Evolutionary conservation across 2,329 filamentous ascomycete genomes (phyloP).

Genomic region (Lasiodiplodia theobromae): DNA sequence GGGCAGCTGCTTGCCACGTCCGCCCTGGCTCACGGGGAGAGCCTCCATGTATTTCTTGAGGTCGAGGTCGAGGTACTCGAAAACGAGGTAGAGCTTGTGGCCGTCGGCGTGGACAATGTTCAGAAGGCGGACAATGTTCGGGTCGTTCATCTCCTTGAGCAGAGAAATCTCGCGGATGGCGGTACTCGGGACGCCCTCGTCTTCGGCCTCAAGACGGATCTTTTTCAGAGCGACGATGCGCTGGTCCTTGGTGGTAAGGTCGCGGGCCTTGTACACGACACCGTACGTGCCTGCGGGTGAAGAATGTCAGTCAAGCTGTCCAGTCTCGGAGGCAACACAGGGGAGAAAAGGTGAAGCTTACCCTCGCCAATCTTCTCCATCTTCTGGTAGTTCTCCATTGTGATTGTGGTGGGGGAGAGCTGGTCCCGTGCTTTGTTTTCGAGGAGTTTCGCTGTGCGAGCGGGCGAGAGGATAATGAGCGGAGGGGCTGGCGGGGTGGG

Average conservation of each 20-base stretch:
- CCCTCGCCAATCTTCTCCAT: slow-evolving; percentile 97
- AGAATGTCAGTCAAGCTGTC: slow-evolving; percentile 27
- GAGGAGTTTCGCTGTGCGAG: neutral
- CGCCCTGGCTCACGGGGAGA: slow-evolving; percentile 81
- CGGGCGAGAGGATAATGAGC: neutral
- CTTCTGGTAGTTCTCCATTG: slow-evolving; percentile 96
- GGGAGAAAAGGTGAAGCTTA: slow-evolving; percentile 47
- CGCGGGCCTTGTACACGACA: slow-evolving; percentile 92
- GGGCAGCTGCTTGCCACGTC: slow-evolving; percentile 83
- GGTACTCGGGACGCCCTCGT: slow-evolving; percentile 90
- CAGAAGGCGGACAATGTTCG: slow-evolving; percentile 84
- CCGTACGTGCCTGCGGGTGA: slow-evolving; percentile 78
- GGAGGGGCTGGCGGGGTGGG: slow-evolving; percentile 27
- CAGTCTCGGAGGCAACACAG: neutral
- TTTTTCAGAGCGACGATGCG: slow-evolving; percentile 94
- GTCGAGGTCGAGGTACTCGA: slow-evolving; percentile 89
- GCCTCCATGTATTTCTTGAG: slow-evolving; percentile 97
- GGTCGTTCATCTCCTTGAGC: slow-evolving; percentile 92
- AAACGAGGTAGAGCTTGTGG: slow-evolving; percentile 92
- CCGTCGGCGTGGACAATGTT: slow-evolving; percentile 96
- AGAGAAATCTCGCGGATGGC: slow-evolving; percentile 94
- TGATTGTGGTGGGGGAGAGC: slow-evolving; percentile 31
- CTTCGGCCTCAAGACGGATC: slow-evolving; percentile 92
- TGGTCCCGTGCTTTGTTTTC: neutral
- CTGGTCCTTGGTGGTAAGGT: slow-evolving; percentile 76